Evolutionary conservation across 306 rosid genomes (phyloP).

Genomic region (Fragaria vesca): DNA sequence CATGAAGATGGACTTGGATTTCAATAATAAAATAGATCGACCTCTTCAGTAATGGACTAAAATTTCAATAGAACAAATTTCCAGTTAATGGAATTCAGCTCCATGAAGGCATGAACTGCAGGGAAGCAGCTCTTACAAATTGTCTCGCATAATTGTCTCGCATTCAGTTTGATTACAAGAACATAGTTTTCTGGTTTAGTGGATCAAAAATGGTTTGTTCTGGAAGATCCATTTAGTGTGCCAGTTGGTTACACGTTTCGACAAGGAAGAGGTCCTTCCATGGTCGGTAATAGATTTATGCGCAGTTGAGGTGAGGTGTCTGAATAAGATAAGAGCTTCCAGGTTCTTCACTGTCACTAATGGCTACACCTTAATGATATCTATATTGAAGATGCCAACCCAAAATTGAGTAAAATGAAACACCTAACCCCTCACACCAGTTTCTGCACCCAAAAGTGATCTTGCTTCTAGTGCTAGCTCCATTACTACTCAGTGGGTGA

Average conservation of each 20-base stretch:
- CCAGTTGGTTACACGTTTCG: not conserved
- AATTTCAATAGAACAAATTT: not conserved
- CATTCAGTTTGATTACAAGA: not conserved
- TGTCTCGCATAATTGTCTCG: not conserved
- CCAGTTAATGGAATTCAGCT: not conserved
- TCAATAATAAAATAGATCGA: not conserved
- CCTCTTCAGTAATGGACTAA: too few relatives aligned
- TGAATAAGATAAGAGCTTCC: conserved; percentile 11
- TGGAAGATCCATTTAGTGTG: not conserved
- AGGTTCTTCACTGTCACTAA: conserved; percentile 19
- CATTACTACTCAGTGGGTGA: conserved; percentile 44
- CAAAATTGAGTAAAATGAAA: conserved; percentile 15
- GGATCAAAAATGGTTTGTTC: not conserved
- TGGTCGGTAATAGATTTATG: conserved; percentile 15
- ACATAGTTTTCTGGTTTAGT: not conserved
- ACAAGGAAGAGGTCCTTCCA: not conserved
- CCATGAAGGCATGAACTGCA: not conserved
- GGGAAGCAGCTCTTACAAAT: not conserved
- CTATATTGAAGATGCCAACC: conserved; percentile 17
- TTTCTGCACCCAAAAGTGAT: conserved; percentile 27
- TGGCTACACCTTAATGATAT: conserved; percentile 22
- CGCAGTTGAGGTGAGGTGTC: conserved; percentile 32
- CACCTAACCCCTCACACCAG: conserved; percentile 7
- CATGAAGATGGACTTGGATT: not conserved
- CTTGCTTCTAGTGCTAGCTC: conserved; percentile 46